Conservation (phyloP, 2,329 filamentous ascomycete genomes). For the Xylaria sp. region DNA sequence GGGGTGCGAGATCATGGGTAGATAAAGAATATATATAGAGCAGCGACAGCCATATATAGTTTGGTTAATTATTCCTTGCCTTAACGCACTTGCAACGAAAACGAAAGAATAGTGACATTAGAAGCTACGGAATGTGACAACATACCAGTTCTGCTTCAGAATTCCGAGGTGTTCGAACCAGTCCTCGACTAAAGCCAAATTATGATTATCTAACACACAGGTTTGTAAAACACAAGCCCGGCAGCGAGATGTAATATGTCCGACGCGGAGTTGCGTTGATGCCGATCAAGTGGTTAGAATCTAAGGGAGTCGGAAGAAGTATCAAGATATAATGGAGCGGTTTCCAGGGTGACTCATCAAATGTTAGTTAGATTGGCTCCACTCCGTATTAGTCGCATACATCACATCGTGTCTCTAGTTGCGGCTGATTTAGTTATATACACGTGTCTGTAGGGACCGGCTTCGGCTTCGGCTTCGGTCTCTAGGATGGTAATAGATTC, state of each 20-base stretch:
- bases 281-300: background rate
- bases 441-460: background rate
- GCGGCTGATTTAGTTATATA: too few species aligned
- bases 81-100: background rate
- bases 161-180: background rate
- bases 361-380: slow-evolving; percentile 1
- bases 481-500: background rate
- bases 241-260: background rate
- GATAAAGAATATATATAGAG: slow-evolving; percentile 1
- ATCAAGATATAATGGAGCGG: background rate
- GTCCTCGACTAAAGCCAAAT: background rate
- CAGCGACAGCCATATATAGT: slow-evolving; percentile 7
- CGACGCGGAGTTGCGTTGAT: background rate
- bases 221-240: background rate
- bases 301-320: background rate
- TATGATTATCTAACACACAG: background rate
- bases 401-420: background rate
- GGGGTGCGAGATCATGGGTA: background rate
- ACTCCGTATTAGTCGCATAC: slow-evolving; percentile 18
- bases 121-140: background rate
- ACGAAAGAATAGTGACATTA: background rate
- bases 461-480: slow-evolving; percentile 28
- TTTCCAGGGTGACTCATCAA: slow-evolving; percentile 10
- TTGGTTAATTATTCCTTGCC: background rate
- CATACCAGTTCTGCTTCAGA: background rate